Base-by-base conservation (phyloP, 2,329 filamentous ascomycete genomes). In the Ceratocystis colombiana region DNA sequence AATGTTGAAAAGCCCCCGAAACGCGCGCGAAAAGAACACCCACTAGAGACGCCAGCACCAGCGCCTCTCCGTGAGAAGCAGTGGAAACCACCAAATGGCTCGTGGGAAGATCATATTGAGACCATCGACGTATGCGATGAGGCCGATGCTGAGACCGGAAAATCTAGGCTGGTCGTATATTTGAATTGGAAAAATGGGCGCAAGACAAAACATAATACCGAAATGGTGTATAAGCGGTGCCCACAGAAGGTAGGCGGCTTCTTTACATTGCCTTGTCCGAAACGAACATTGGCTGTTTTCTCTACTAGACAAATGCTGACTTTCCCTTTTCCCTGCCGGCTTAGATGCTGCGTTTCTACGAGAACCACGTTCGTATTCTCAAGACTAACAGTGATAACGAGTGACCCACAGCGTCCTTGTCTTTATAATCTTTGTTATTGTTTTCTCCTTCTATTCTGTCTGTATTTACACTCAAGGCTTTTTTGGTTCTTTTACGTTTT, bases 81-180 rank as follows among this genome's bases (percentile, higher is more conserved):
- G 15, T 90, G 87, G 82, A 82, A 81, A 66, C 86, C 87, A 1
- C 89, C 89, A 0, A 79, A 81, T 1, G 89, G 89, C 6, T 86
- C 81, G 41, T 94, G 89, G 89, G 89, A 94, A 70, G 83, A 90
- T 10, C 80, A 88, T 1, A 83, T 93, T 28, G 79, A 82, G 22
- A 78, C 79, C 1, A 85, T 94, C 41, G 88, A 91, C 70, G 88
- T 87, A 0, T 87, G 88, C 67, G 83, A 90, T 71, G 85, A 90
- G 70, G 80, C 82, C 62, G 77, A 81, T 30, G 78, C 77, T 3
- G 82, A 80, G 20, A 48, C 53, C 2, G 66, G 66, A 10, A 61
- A 53, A 7, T 20, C 55, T 5, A 81, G 80, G 68, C 77, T 89
- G 15, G 79, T 84, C 41, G 88, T 88, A 0, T 90, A 87, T 70